Conservation (phyloP, 257 asterid genomes). For the Euphrasia confusa region DNA sequence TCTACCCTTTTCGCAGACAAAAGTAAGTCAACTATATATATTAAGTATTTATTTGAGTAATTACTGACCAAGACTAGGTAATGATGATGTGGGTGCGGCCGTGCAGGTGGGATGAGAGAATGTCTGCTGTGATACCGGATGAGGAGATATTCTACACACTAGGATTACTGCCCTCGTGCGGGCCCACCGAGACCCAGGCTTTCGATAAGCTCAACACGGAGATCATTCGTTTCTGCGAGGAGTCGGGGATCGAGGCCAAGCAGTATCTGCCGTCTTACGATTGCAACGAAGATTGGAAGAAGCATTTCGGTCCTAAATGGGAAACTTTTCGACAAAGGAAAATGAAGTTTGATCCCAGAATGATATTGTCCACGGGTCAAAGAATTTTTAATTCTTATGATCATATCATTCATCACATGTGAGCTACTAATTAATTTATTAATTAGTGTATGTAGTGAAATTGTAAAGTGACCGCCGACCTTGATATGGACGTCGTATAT, state of each 20-base stretch:
- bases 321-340: slow-evolving; percentile 30
- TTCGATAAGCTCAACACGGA: slow-evolving; percentile 27
- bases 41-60: not conserved
- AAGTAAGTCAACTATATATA: slow-evolving; percentile 29
- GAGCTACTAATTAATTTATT: too few species aligned
- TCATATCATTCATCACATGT: too few species aligned
- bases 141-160: slow-evolving; percentile 37
- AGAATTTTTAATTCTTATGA: slow-evolving; percentile 25
- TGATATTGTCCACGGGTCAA: slow-evolving; percentile 37
- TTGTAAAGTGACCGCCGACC: too few species aligned
- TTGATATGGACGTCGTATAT: too few species aligned
- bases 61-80: not conserved
- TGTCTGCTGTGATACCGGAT: slow-evolving; percentile 37
- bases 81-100: not conserved
- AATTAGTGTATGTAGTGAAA: too few species aligned
- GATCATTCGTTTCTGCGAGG: slow-evolving; percentile 27
- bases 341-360: slow-evolving; percentile 30
- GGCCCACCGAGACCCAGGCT: slow-evolving; percentile 20
- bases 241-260: slow-evolving; percentile 27
- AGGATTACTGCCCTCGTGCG: slow-evolving; percentile 27
- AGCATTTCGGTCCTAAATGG: slow-evolving; percentile 39
- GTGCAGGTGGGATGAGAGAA: slow-evolving; percentile 32
- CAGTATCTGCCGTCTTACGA: slow-evolving; percentile 36
- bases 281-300: slow-evolving; percentile 32
- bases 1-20: slow-evolving; percentile 44